phyloP scores from a whole-genome alignment of 2,329 filamentous ascomycete genomes.

The Claviceps capensis region DNA sequence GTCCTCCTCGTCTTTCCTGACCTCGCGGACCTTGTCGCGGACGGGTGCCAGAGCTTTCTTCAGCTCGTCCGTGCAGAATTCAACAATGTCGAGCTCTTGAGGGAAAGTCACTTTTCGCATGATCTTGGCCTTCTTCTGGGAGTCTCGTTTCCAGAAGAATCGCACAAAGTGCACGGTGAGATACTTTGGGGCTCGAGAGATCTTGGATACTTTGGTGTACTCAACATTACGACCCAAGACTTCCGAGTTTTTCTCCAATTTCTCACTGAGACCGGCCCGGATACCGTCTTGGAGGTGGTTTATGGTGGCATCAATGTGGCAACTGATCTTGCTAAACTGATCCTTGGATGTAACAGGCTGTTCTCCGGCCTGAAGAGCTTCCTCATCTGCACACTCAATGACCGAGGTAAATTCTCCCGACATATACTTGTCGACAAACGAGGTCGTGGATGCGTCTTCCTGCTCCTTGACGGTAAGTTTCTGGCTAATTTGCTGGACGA shows the following conservation, averaged over 20 bases:
- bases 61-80: conserved; percentile 89
- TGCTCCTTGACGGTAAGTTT: conserved; percentile 55
- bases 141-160: conserved; percentile 94
- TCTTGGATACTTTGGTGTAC: conserved; percentile 86
- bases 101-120: conserved; percentile 98
- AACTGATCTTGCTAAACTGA: conserved; percentile 75
- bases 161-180: conserved; percentile 94
- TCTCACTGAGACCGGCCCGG: conserved; percentile 65
- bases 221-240: conserved; percentile 62
- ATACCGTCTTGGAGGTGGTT: conserved; percentile 91
- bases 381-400: conserved; percentile 72
- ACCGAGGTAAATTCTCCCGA: conserved; percentile 65
- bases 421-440: conserved; percentile 87
- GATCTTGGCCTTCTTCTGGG: conserved; percentile 97
- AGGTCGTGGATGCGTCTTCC: conserved; percentile 35
- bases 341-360: conserved; percentile 55
- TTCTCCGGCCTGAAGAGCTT: conserved; percentile 62
- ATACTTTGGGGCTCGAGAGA: conserved; percentile 85
- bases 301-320: conserved; percentile 76
- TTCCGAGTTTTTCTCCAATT: conserved; percentile 80
- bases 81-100: conserved; percentile 78
- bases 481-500: conserved; percentile 67
- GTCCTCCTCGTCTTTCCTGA: conserved; percentile 90
- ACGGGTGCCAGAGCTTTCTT: conserved; percentile 74
- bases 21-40: conserved; percentile 90